These are phyloP conservation scores for Populus deltoides DNA, from an alignment of 345 rosid genomes.

Conservation along the genomic window DNA sequence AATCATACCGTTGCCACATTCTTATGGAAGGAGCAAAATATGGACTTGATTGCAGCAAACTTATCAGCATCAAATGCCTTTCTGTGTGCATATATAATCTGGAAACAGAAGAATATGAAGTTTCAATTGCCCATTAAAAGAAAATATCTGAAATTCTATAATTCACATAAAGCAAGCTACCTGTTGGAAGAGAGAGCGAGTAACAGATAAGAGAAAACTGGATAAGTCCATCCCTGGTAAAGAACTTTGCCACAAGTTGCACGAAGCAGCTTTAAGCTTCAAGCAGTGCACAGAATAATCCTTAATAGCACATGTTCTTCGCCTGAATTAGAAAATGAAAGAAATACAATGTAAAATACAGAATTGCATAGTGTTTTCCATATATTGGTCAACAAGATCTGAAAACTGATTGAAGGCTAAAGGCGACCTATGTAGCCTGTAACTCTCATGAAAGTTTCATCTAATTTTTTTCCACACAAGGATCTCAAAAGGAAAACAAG, in stretches of 20 bases:
- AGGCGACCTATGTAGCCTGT: too few species aligned
- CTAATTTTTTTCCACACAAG: too few species aligned
- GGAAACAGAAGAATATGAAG: conserved; percentile 29
- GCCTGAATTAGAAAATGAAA: conserved; percentile 37
- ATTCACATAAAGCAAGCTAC: conserved; percentile 33
- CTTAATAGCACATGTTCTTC: conserved; percentile 43
- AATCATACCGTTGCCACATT: conserved; percentile 39
- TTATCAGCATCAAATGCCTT: conserved; percentile 58
- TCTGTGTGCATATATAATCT: conserved; percentile 70
- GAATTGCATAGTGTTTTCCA: background rate
- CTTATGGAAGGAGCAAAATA: conserved; percentile 42
- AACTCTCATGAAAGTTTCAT: too few species aligned
- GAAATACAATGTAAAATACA: background rate
- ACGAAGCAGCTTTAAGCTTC: conserved; percentile 57
- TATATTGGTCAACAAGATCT: too few species aligned
- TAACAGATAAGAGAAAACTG: conserved; percentile 49
- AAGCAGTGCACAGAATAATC: conserved; percentile 46
- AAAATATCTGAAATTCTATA: background rate
- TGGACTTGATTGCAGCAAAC: conserved; percentile 53
- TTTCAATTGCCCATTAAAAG: background rate
- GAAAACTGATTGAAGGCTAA: too few species aligned
- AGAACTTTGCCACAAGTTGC: conserved; percentile 53
- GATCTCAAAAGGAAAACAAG: too few species aligned
- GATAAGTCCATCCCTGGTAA: conserved; percentile 29
- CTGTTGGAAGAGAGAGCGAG: conserved; percentile 65